Base-by-base conservation (phyloP, 768 basidiomycete species). In the Rhodotorula paludigena region DNA sequence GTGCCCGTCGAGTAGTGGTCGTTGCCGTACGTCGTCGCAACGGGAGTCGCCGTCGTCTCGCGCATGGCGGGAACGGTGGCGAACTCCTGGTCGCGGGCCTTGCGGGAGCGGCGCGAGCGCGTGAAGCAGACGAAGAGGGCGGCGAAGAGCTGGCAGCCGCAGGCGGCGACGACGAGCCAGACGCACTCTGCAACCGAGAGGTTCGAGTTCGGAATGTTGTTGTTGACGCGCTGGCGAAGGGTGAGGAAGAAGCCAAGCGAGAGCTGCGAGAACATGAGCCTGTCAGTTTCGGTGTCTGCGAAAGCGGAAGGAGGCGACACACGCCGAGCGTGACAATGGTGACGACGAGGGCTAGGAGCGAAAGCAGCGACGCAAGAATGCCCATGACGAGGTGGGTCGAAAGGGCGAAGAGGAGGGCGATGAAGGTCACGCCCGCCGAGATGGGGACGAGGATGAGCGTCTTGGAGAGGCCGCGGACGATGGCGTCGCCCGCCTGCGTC, bases 381-480 rank as follows among this genome's bases (percentile, higher is more conserved):
- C 76, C 78, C 20, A 78, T 76, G 48, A 77, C 38, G 49, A 68
- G 70, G 68, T 76, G 70, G 23, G 78, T 76, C 45, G 57, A 53
- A 20, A 78, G 67, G 12, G 78, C 74, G 54, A 78, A 66, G 69
- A 79, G 68, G 72, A 78, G 76, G 5, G 79, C 76, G 52, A 79
- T 64, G 66, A 76, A 76, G 15, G 78, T 66, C 36, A 79, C 48
- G 18, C 78, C 78, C 14, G 76, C 69, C 12, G 75, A 76, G 65
- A 79, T 76, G 41, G 78, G 78, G 55, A 78, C 77, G 23, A 79
- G 67, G 64, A 79, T 73, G 51, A 79, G 66, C 21, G 76, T 76
- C 56, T 75, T 76, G 47, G 76, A 74, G 41, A 76, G 56, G 30
- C 48, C 45, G 45, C 35, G 45, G 11, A 59, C 18, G 52, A 68